Conservation (phyloP, 805 yeast species). For the Schwanniomyces polymorphus region DNA sequence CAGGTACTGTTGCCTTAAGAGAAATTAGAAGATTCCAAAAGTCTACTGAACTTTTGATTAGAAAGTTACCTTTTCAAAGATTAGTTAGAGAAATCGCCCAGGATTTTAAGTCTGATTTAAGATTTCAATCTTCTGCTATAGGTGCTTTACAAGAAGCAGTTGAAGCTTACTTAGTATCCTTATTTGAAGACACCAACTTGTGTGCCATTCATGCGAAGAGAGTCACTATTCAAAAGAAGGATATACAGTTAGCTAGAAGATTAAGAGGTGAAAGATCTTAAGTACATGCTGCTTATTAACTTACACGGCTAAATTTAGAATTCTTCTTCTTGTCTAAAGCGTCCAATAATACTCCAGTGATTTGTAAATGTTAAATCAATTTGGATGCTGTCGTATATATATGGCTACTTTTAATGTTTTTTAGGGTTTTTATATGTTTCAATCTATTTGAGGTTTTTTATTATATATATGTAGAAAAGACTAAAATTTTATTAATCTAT, state of each 20-base stretch:
- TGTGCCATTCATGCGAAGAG: conserved; percentile 99
- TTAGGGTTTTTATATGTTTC: not conserved
- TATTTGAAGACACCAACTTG: conserved; percentile 96
- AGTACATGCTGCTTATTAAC: not conserved
- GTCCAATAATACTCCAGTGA: not conserved
- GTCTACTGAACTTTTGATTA: conserved; percentile 90
- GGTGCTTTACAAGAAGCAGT: conserved; percentile 98
- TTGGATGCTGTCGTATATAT: not conserved
- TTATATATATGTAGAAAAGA: not conserved
- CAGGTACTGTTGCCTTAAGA: conserved; percentile 95
- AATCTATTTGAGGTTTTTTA: not conserved
- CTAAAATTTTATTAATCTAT: not conserved
- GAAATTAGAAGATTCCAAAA: conserved; percentile 98
- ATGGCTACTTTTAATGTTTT: not conserved
- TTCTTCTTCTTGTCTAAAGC: not conserved
- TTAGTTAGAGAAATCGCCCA: conserved; percentile 94
- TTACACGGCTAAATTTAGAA: not conserved
- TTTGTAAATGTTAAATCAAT: not conserved
- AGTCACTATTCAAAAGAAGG: conserved; percentile 98
- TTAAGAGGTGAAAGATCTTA: conserved; percentile 95
- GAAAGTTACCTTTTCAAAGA: conserved; percentile 97
- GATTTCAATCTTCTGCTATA: conserved; percentile 97
- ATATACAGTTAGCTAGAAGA: conserved; percentile 96
- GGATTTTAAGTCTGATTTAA: conserved; percentile 88
- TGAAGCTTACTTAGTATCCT: conserved; percentile 94